phyloP scores from a whole-genome alignment of 192 early-diverging fungal species.

The Backusella liffmaniae region DNA sequence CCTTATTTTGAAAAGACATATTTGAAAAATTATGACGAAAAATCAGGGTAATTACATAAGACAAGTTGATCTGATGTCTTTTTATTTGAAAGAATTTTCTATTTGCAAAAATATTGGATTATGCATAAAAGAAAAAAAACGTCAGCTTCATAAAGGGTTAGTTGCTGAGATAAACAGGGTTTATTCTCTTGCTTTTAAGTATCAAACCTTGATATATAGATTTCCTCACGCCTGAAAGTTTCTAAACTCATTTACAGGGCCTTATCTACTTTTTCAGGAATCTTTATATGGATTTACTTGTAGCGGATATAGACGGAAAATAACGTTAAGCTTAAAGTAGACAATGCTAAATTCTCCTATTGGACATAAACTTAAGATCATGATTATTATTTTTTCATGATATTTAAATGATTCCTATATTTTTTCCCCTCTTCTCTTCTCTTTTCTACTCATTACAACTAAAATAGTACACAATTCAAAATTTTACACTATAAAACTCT shows the following conservation, averaged over 20 bases:
- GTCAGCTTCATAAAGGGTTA: too few relatives aligned
- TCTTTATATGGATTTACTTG: background rate
- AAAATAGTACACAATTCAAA: background rate
- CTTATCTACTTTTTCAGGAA: background rate
- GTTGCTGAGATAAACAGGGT: too few relatives aligned
- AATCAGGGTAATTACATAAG: background rate
- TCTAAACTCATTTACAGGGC: background rate
- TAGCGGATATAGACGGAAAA: background rate
- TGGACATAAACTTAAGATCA: background rate
- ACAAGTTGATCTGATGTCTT: background rate
- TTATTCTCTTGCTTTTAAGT: too few relatives aligned
- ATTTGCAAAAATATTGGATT: background rate
- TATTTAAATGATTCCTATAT: background rate
- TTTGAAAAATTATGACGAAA: background rate
- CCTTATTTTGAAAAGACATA: background rate
- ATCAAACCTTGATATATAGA: too few relatives aligned
- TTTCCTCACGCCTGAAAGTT: too few relatives aligned
- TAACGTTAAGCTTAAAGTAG: background rate
- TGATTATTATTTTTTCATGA: background rate
- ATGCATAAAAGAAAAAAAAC: too few relatives aligned
- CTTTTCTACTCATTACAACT: background rate
- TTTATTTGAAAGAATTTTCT: background rate
- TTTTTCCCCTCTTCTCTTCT: background rate
- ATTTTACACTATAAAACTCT: background rate
- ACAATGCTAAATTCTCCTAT: conserved; percentile 7